Evolutionary conservation across 2,329 filamentous ascomycete species (phyloP).

Genomic region (Exophiala sp.): DNA sequence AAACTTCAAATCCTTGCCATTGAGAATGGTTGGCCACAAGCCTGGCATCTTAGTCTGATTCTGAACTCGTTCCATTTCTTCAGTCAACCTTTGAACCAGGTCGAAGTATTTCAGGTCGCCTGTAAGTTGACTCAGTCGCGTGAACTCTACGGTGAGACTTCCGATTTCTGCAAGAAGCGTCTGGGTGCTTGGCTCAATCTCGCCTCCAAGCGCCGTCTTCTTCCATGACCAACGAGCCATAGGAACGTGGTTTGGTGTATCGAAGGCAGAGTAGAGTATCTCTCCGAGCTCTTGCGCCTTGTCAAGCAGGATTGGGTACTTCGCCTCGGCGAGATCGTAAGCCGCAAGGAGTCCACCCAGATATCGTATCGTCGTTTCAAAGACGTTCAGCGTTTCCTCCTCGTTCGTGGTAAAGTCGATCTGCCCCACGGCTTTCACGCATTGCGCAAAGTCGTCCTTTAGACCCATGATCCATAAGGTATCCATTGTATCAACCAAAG

Average conservation of each 20-base stretch:
- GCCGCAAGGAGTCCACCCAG: slow-evolving; percentile 76
- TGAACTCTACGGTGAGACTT: slow-evolving; percentile 42
- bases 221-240: slow-evolving; percentile 46
- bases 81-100: slow-evolving; percentile 36
- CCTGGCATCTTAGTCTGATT: slow-evolving; percentile 37
- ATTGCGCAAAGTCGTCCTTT: slow-evolving; percentile 62
- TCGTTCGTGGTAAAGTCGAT: slow-evolving; percentile 53
- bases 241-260: slow-evolving; percentile 33
- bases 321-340: slow-evolving; percentile 51
- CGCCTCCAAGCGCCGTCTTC: slow-evolving; percentile 54
- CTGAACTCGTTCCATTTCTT: slow-evolving; percentile 35
- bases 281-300: slow-evolving; percentile 55
- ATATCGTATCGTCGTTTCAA: slow-evolving; percentile 89
- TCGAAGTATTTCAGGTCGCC: slow-evolving; percentile 39
- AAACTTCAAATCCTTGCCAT: slow-evolving; percentile 30
- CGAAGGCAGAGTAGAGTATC: slow-evolving; percentile 49
- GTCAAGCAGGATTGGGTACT: slow-evolving; percentile 45
- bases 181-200: slow-evolving; percentile 47
- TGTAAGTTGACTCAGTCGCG: slow-evolving; percentile 39
- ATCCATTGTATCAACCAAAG: slow-evolving; percentile 65
- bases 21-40: slow-evolving; percentile 38
- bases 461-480: slow-evolving; percentile 72
- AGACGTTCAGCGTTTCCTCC: slow-evolving; percentile 63
- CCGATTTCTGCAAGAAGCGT: slow-evolving; percentile 48
- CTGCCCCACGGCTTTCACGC: slow-evolving; percentile 55